Conservation (phyloP, 441 rosid species). For the Breynia disticha region DNA sequence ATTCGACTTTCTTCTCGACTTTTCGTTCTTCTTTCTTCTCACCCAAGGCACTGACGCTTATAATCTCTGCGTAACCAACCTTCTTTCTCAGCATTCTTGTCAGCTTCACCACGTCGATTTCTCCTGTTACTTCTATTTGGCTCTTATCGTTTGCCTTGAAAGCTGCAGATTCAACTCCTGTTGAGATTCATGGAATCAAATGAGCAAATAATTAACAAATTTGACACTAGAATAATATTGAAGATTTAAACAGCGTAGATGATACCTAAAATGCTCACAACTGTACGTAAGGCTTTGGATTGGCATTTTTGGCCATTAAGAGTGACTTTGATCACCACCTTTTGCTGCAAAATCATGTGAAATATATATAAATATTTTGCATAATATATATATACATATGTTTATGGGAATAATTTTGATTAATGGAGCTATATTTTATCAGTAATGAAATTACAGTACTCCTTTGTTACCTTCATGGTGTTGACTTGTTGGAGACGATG, state of each 20-base stretch:
- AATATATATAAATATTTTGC: neutral
- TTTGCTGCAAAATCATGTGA: slow-evolving; percentile 3
- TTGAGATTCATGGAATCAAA: neutral
- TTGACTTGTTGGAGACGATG: no score
- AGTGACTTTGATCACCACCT: slow-evolving; percentile 4
- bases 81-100: neutral
- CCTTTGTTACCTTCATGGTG: no score
- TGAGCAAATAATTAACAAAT: neutral
- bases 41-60: neutral
- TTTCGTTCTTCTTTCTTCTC: neutral
- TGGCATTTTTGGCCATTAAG: neutral
- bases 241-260: neutral
- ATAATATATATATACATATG: neutral
- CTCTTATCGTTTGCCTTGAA: neutral
- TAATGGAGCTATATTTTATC: neutral
- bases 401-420: neutral
- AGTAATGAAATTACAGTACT: no score
- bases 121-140: slow-evolving; percentile 4
- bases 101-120: neutral
- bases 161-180: slow-evolving; percentile 1
- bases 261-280: neutral
- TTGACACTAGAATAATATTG: no score
- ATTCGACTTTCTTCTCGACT: neutral
- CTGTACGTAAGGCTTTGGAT: neutral
- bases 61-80: neutral